A percentile compares a stretch with the other conserved stretches of the same genome.
These are phyloP conservation scores for Leccinellum rugosiceps DNA, from an alignment of 768 basidiomycete genomes.

Conservation along the genomic window DNA sequence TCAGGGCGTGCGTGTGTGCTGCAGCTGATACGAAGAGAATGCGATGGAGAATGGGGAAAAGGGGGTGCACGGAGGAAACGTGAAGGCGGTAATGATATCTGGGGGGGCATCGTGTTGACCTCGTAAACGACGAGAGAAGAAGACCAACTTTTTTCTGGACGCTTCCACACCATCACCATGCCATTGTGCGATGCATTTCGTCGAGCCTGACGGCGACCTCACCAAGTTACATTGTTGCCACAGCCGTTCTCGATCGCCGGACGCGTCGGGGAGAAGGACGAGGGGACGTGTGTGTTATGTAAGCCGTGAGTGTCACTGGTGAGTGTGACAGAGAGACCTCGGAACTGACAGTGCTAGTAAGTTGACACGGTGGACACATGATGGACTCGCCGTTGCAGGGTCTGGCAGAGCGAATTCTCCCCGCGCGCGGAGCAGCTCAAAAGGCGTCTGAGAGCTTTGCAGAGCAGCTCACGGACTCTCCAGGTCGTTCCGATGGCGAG, in stretches of 20 bases:
- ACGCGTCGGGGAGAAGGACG: constrained; percentile 1
- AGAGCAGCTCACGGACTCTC: constrained; percentile 30
- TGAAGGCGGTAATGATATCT: constrained; percentile 25
- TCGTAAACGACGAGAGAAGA: constrained; percentile 2
- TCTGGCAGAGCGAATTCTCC: constrained; percentile 15
- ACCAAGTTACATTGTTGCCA: background rate
- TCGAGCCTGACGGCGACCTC: background rate
- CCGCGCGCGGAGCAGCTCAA: constrained; percentile 34
- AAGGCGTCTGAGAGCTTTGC: constrained; percentile 32
- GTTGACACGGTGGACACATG: constrained; percentile 15
- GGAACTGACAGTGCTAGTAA: constrained; percentile 13
- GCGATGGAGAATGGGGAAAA: constrained; percentile 18
- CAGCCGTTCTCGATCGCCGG: background rate
- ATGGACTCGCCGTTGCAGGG: constrained; percentile 2
- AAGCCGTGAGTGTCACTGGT: constrained; percentile 3
- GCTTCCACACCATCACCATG: background rate
- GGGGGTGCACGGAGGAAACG: constrained; percentile 18
- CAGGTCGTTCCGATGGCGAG: constrained; percentile 24
- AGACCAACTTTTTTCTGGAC: background rate
- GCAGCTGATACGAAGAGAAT: constrained; percentile 13
- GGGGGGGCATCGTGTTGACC: background rate
- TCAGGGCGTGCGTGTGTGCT: constrained; percentile 6
- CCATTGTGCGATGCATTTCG: background rate
- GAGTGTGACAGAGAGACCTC: background rate
- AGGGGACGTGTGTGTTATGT: constrained; percentile 8